Base-by-base conservation (phyloP, 768 basidiomycete species). In the Xerocomus brunneocitrinus region DNA sequence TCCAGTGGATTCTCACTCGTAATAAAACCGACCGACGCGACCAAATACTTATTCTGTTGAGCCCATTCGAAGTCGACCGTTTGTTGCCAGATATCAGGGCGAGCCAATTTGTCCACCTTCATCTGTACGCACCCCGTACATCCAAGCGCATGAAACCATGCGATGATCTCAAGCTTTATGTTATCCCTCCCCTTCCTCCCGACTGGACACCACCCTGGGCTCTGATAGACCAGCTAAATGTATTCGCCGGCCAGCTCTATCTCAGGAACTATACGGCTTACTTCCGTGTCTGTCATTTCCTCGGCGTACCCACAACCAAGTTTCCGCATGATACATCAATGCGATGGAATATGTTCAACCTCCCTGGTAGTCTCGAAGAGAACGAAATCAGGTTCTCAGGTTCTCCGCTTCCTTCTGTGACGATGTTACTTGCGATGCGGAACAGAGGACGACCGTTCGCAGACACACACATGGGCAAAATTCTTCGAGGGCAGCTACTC, bases 401-500 rank as follows among this genome's bases (percentile, higher is more conserved):
- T 19, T 74, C 67, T 38, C 73, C 72, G 8, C 39, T 77, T 0
- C 47, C 58, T 14, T 63, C 67, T 25, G 48, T 66, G 25, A 48
- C 47, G 48, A 49, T 27, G 8, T 19, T 63, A 9, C 42, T 66
- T 32, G 46, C 49, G 13, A 52, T 68, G 32, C 66, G 73, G 30
- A 65, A 73, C 53, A 76, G 73, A 53, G 74, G 74, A 7, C 62
- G 69, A 59, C 58, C 62, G 12, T 77, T 65, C 54, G 46, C 53
- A 53, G 38, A 19, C 19, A 76, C 74, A 4, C 74, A 76, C 50
- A 56, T 75, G 55, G 75, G 76, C 7, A 72, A 71, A 50, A 62
- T 75, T 25, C 47, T 76, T 44, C 50, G 64, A 50, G 63, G 56
- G 22, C 58, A 56, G 45, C 32, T 48, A 3, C 46, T 72, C 40